phyloP scores from a whole-genome alignment of 2,329 filamentous ascomycete species.

The Paraphoma chrysanthemicola region DNA sequence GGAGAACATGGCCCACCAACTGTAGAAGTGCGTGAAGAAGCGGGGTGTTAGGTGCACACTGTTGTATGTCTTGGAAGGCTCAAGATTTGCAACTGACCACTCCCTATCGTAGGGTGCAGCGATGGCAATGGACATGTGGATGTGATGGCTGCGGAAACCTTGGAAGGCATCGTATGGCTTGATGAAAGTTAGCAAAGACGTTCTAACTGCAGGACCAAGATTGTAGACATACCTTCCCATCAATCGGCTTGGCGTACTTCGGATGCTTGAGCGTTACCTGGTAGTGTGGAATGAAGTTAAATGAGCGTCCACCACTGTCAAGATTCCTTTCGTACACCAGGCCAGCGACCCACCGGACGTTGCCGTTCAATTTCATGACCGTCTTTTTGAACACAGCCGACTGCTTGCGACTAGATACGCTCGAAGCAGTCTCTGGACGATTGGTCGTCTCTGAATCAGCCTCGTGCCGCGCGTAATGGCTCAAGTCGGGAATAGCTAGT shows the following conservation, averaged over 20 bases:
- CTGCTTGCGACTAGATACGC: slow-evolving; percentile 70
- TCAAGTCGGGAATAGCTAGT: slow-evolving; percentile 92
- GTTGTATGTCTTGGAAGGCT: slow-evolving; percentile 90
- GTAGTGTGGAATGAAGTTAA: slow-evolving; percentile 92
- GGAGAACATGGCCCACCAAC: slow-evolving; percentile 97
- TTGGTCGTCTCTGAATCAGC: slow-evolving; percentile 56
- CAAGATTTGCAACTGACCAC: slow-evolving; percentile 78
- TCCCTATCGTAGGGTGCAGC: slow-evolving; percentile 85
- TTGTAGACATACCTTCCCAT: slow-evolving; percentile 51
- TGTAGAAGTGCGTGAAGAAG: slow-evolving; percentile 98
- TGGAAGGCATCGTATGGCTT: slow-evolving; percentile 86
- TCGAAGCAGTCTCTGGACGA: slow-evolving; percentile 63
- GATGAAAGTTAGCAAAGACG: slow-evolving; percentile 23
- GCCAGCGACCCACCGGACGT: slow-evolving; percentile 90
- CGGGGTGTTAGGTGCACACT: slow-evolving; percentile 92
- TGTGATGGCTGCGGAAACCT: slow-evolving; percentile 96
- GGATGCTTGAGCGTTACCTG: slow-evolving; percentile 86
- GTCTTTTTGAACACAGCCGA: slow-evolving; percentile 96
- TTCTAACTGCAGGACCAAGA: neutral
- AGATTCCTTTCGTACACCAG: slow-evolving; percentile 90
- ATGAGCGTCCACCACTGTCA: slow-evolving; percentile 74
- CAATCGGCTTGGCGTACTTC: slow-evolving; percentile 67
- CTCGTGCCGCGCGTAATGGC: slow-evolving; percentile 79
- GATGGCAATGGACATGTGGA: slow-evolving; percentile 92
- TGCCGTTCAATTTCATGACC: slow-evolving; percentile 96